Evolutionary conservation across 371 early-diverging fungal genomes (phyloP), one percentile per base, ranked within the genome.

Genomic region (Lichtheimia corymbifera): DNA sequence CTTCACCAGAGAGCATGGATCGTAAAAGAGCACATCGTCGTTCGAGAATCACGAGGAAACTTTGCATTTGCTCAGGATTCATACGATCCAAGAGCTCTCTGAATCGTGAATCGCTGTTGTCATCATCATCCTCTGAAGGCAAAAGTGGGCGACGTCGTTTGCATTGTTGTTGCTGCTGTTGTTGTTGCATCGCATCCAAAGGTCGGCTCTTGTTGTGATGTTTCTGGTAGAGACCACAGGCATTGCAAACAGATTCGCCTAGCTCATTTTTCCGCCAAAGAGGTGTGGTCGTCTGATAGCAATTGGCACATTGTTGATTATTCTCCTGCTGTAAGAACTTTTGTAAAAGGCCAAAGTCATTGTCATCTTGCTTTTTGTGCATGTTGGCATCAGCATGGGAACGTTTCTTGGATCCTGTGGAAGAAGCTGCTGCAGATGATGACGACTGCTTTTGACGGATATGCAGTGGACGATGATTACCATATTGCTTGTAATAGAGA

Each of bases 221-320:
- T 55, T 89, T 91, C 47, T 84, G 84, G 67, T 95, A 95, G 18
- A 95, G 74, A 5, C 92, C 91, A 61, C 96, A 95, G 2, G 94
- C 89, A 66, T 94, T 93, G 74, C 97, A 95, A 15, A 94, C 83
- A 14, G 87, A 79, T 64, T 90, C 84, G 17, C 92, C 92, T 44
- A 85, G 80, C 18, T 85, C 85, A 62, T 89, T 87, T 62, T 92
- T 86, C 9, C 92, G 83, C 95, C 94, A 95, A 35, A 92, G 85
- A 4, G 96, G 95, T 0, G 93, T 93, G 54, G 87, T 83, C 2
- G 88, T 90, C 50, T 93, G 91, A 5, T 79, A 74, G 64, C 95
- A 95, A 62, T 94, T 91, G 18, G 83, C 82, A 62, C 96, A 94
- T n/a, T 63, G 54, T 1, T 51, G 59, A 30, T 27, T 40, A 9